A percentile compares a stretch with the other conserved stretches of the same genome.
Conservation (phyloP, 1,284 basidiomycete genomes). For the Cutaneotrichosporon cutaneum region DNA sequence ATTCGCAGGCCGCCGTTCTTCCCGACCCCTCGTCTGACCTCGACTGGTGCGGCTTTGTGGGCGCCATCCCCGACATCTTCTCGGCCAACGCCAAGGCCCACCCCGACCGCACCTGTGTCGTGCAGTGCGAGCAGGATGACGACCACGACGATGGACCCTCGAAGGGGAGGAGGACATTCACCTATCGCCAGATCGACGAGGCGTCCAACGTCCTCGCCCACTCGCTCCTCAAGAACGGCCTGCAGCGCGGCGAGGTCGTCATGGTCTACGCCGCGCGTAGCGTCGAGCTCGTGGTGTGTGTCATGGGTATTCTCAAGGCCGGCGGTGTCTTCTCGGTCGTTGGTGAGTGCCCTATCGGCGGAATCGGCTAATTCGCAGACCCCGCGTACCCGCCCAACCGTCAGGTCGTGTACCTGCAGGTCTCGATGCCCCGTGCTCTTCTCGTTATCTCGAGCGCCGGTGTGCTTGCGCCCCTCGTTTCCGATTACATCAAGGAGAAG, state of each 20-base stretch:
- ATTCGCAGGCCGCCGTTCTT: slow-evolving; percentile 66
- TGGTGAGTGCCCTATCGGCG: slow-evolving; percentile 58
- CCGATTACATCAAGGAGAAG: slow-evolving; percentile 77
- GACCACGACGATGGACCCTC: slow-evolving; percentile 50
- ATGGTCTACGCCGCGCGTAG: slow-evolving; percentile 98
- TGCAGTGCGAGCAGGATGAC: slow-evolving; percentile 65
- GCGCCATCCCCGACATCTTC: slow-evolving; percentile 92
- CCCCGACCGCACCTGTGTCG: slow-evolving; percentile 77
- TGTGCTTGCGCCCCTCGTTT: slow-evolving; percentile 73
- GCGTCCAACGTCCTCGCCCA: slow-evolving; percentile 91
- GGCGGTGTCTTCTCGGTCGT: slow-evolving; percentile 98
- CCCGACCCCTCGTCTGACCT: slow-evolving; percentile 87
- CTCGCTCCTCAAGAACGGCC: slow-evolving; percentile 77
- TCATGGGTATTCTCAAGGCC: slow-evolving; percentile 94
- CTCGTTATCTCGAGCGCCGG: slow-evolving; percentile 92
- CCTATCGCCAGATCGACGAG: slow-evolving; percentile 77
- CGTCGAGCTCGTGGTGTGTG: slow-evolving; percentile 94
- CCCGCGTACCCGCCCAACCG: slow-evolving; percentile 94
- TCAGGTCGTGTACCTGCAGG: slow-evolving; percentile 93
- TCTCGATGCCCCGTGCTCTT: slow-evolving; percentile 89
- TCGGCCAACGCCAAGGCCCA: slow-evolving; percentile 72
- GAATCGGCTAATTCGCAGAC: slow-evolving; percentile 58
- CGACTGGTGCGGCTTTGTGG: slow-evolving; percentile 96
- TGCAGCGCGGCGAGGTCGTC: slow-evolving; percentile 92
- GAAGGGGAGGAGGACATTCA: slow-evolving; percentile 60